Evolutionary conservation across 768 basidiomycete species (phyloP).

Genomic region (Leccinum fibrillosum): DNA sequence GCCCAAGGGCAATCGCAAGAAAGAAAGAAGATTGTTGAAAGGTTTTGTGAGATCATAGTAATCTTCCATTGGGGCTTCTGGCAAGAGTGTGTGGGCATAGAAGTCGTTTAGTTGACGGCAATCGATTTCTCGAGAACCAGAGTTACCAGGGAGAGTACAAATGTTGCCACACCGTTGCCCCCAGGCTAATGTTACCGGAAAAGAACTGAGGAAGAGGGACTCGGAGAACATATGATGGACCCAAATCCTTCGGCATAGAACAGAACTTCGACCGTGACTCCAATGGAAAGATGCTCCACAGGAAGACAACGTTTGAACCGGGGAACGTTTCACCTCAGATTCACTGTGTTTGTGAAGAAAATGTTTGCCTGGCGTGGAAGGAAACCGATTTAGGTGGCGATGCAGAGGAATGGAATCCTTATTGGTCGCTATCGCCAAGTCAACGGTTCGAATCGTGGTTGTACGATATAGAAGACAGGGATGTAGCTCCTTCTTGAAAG

Average conservation of each 20-base stretch:
- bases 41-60: background rate
- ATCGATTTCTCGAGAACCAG: background rate
- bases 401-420: background rate
- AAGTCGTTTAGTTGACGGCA: background rate
- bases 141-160: background rate
- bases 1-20: background rate
- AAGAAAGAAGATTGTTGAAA: background rate
- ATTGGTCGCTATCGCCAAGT: background rate
- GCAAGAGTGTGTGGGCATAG: background rate
- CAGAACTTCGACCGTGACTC: too few species aligned
- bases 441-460: background rate
- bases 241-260: background rate
- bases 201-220: background rate
- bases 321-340: background rate
- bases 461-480: background rate
- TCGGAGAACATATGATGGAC: background rate
- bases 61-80: background rate
- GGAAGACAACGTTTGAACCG: background rate
- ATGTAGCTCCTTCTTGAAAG: background rate
- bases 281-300: background rate
- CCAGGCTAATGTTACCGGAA: background rate
- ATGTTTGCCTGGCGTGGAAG: background rate
- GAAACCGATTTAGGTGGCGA: background rate
- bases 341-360: background rate
- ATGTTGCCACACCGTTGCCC: background rate